Evolutionary conservation across 805 yeast genomes (phyloP), one percentile per base, ranked within the genome.

Genomic region (Wickerhamiella brachini): DNA sequence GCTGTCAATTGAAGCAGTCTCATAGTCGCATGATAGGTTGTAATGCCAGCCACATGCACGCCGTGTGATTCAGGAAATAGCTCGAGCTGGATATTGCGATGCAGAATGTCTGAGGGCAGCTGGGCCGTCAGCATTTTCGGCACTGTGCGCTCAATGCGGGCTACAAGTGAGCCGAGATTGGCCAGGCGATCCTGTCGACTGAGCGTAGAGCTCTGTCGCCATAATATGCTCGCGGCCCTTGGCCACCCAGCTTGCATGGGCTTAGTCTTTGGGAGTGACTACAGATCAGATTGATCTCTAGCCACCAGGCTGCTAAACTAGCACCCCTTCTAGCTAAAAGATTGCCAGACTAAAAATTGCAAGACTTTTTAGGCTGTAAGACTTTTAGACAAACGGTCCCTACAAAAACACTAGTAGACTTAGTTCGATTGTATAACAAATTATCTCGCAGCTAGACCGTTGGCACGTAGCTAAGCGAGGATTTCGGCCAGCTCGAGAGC

Each of bases 11-110:
- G 68, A 20, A 65, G 51, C 42, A 62, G 53, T 48, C 57, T 56
- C 48, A 59, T 56, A 13, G 60, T 51, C 13, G 65, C 56, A 17
- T 48, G 50, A 53, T 64, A 65, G 13, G 64, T 57, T 2, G 52
- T 49, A 20, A 56, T 41, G n/a, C 69, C 69, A 38, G 49, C 51
- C 29, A 64, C 61, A 18, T 53, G 51, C 15, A 66, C 58, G 22
- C 53, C 54, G 44, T 59, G 65, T 8, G 61, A 50, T 49, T 60
- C 65, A 29, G 68, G 68, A 46, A 62, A 56, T 18, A 65, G 45
- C 26, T 51, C 55, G 45, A 65, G 56, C 12, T 50, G 47, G 42
- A 65, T 57, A 44, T 60, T 54, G 34, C 55, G 58, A 45, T 64
- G 59, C 39, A 65, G 54, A n/a, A 65, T 47, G 10, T 53, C 51